Base-by-base conservation (phyloP, 176 grass and related monocot genomes). In the Thalia dealbata region DNA sequence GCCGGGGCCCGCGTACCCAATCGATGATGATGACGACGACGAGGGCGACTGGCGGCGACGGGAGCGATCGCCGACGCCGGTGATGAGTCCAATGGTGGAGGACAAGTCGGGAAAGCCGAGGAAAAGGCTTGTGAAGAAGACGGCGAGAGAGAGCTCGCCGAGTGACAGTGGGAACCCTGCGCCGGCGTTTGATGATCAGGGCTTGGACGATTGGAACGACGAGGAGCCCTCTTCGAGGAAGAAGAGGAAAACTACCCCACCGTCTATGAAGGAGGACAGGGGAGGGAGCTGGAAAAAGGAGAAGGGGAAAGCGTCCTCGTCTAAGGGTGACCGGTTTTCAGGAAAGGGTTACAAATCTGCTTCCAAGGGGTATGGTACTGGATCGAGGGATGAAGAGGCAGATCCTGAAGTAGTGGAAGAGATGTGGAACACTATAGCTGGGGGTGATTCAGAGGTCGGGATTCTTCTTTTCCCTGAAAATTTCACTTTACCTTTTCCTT, bases 381-480 rank as follows among this genome's bases (percentile, higher is more conserved):
- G 87, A 0, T 75, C 72, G 6, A 74, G 80, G 24, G 75, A 38
- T 12, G 61, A 73, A 18, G 81, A 84, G 3, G 80, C 81, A 45
- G 89, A 92, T 69, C 19, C 65, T 22, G 78, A 79, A 61, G 87
- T 90, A 68, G 87, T 87, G 42, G 79, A 82, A 64, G 89, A 97
- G 68, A 83, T 97, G 74, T 97, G 90, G 95, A 82, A 97, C 70
- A 97, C 85, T 72, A 89, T 97, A 9, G 87, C 84, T 0, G 92
- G 92, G 10, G 89, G 79, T 0, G 79, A 85, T 67, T 92, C 92
- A 0, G 92, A 96, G 92, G 92, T 96, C 71, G 21, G 23, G 26
- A 30, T 27, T 23, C 26, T 72, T 72, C 41, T 7, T 10, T 79
- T 16, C 22, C 50, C 29, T 78, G 1, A n/a, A 76, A 58, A 77